Conservation (phyloP, 2,329 filamentous ascomycete species). For the Chaetothyriales sp. region DNA sequence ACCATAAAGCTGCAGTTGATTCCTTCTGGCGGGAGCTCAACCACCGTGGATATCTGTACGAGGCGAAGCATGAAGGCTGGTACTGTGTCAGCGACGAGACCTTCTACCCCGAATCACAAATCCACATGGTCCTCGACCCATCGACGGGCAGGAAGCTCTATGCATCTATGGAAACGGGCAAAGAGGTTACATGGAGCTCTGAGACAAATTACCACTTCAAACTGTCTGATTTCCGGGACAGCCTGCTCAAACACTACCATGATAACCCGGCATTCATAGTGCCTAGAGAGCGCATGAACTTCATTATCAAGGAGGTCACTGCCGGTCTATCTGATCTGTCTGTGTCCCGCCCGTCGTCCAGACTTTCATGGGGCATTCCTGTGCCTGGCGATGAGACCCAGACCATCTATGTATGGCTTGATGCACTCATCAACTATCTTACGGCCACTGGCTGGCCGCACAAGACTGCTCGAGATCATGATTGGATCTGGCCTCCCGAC, state of each 20-base stretch:
- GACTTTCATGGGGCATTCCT: slow-evolving; percentile 74
- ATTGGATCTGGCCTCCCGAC: slow-evolving; percentile 74
- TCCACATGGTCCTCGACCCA: slow-evolving; percentile 63
- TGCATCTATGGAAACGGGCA: slow-evolving; percentile 72
- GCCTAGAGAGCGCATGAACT: slow-evolving; percentile 58
- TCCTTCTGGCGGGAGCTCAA: slow-evolving; percentile 77
- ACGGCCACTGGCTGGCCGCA: slow-evolving; percentile 73
- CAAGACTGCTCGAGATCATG: slow-evolving; percentile 50
- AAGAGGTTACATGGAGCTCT: slow-evolving; percentile 85
- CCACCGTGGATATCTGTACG: slow-evolving; percentile 66
- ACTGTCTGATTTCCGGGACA: slow-evolving; percentile 68
- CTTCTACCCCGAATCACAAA: slow-evolving; percentile 68
- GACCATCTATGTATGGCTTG: slow-evolving; percentile 97
- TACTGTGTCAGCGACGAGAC: slow-evolving; percentile 95
- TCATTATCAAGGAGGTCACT: slow-evolving; percentile 63
- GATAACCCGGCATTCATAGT: slow-evolving; percentile 66
- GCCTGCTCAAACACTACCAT: slow-evolving; percentile 64
- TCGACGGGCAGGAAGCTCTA: slow-evolving; percentile 70
- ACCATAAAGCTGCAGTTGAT: slow-evolving; percentile 72
- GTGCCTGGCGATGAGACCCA: slow-evolving; percentile 75
- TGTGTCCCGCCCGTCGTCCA: slow-evolving; percentile 64
- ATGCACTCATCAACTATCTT: slow-evolving; percentile 87
- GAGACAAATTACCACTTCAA: slow-evolving; percentile 94
- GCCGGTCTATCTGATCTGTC: slow-evolving; percentile 75
- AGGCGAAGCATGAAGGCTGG: slow-evolving; percentile 81